Evolutionary conservation across 768 basidiomycete species (phyloP).

Genomic region (Trametes sanguinea): DNA sequence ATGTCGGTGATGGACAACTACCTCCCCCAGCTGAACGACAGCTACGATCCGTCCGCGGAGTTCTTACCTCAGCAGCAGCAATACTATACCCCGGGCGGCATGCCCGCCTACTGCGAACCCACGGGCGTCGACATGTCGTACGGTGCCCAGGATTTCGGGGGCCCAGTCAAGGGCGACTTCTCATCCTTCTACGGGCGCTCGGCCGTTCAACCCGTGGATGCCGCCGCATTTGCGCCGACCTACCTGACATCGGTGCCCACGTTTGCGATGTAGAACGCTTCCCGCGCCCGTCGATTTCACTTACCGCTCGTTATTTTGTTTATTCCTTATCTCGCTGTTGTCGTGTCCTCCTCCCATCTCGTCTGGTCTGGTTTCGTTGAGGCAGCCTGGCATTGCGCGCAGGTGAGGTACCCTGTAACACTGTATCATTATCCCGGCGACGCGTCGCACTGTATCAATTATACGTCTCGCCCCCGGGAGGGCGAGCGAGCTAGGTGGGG

Average conservation of each 20-base stretch:
- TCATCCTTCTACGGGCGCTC: conserved; percentile 24
- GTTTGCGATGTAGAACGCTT: conserved; percentile 27
- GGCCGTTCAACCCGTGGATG: conserved; percentile 19
- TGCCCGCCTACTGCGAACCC: conserved; percentile 15
- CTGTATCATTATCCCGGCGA: conserved; percentile 22
- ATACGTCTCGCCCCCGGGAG: conserved; percentile 13
- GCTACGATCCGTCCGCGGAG: conserved; percentile 23
- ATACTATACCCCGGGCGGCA: conserved; percentile 8
- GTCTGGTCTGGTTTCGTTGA: conserved; percentile 3
- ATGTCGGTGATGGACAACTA: conserved; percentile 16
- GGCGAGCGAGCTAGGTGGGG: conserved; percentile 12
- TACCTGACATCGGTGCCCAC: conserved; percentile 22
- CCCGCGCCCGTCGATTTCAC: conserved; percentile 11
- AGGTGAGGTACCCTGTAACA: conserved; percentile 13
- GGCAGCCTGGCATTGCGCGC: not conserved
- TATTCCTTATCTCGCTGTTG: conserved; percentile 23
- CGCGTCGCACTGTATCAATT: conserved; percentile 27
- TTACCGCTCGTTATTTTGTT: conserved; percentile 23
- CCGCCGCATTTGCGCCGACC: conserved; percentile 19
- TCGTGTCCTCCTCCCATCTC: conserved; percentile 3
- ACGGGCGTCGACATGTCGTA: conserved; percentile 16
- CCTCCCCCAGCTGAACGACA: conserved; percentile 8
- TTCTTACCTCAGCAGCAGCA: conserved; percentile 26
- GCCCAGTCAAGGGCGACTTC: conserved; percentile 21
- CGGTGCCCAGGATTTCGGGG: conserved; percentile 16